Evolutionary conservation across 2,329 filamentous ascomycete genomes (phyloP).

Genomic region (Neopestalotiopsis rosae): DNA sequence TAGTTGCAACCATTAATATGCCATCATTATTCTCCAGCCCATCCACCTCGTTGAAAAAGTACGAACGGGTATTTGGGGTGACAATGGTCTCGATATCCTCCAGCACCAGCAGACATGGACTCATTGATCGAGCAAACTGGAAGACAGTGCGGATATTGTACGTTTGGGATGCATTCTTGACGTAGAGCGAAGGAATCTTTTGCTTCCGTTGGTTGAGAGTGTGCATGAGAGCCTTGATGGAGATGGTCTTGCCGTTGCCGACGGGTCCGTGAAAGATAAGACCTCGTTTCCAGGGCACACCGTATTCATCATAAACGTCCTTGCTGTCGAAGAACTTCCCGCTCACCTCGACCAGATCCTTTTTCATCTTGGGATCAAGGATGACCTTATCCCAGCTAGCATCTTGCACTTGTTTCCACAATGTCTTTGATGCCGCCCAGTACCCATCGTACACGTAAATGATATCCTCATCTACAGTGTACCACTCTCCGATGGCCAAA

Average conservation of each 20-base stretch:
- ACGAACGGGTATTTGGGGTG: constrained; percentile 60
- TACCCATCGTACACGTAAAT: constrained; percentile 69
- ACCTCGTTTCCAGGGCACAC: constrained; percentile 73
- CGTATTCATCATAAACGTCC: constrained; percentile 61
- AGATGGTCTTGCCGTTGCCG: constrained; percentile 71
- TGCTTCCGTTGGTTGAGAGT: constrained; percentile 57
- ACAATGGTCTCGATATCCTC: constrained; percentile 74
- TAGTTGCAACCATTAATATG: constrained; percentile 69
- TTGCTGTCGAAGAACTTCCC: constrained; percentile 65
- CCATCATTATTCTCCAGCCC: constrained; percentile 71
- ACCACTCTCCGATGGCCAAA: constrained; percentile 12
- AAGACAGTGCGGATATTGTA: constrained; percentile 57
- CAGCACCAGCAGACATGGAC: constrained; percentile 72
- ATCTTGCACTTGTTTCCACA: constrained; percentile 60
- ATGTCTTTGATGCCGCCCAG: constrained; percentile 65
- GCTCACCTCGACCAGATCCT: constrained; percentile 64
- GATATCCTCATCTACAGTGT: background rate
- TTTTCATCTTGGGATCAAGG: constrained; percentile 68
- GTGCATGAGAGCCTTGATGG: constrained; percentile 72
- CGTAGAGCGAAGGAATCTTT: constrained; percentile 63
- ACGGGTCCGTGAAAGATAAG: constrained; percentile 70
- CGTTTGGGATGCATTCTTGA: constrained; percentile 62
- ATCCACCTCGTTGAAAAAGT: constrained; percentile 75
- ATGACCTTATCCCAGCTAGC: constrained; percentile 69
- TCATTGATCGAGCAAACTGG: constrained; percentile 59